These are phyloP conservation scores for Pseudogymnoascus sp. DNA, from an alignment of 2,329 filamentous ascomycete species.

Conservation along the genomic window DNA sequence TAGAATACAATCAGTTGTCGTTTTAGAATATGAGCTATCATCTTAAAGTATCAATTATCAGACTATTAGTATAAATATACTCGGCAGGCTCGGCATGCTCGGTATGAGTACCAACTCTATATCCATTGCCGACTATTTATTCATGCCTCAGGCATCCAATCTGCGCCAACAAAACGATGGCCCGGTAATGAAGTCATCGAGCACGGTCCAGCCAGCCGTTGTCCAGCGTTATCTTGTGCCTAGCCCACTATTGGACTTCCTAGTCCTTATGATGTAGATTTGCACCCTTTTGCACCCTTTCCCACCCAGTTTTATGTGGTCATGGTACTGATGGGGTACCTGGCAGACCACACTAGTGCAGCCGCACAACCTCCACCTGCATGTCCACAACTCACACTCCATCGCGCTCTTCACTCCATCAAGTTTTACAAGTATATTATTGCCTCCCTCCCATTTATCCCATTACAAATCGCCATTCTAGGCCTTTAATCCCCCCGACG, in stretches of 20 bases:
- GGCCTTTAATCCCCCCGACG: not conserved
- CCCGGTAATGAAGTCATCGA: constrained; percentile 1
- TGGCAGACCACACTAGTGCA: constrained; percentile 1
- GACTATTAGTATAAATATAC: not conserved
- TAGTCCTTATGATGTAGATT: constrained; percentile 4
- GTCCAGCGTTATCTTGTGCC: constrained; percentile 3
- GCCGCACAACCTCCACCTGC: constrained; percentile 6
- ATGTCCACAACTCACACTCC: constrained; percentile 3
- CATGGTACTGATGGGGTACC: not conserved
- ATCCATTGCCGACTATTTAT: not conserved
- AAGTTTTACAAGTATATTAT: constrained; percentile 8
- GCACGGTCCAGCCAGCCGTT: constrained; percentile 6
- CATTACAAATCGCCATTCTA: constrained; percentile 1
- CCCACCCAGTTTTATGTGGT: not conserved
- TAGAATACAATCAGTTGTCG: not conserved
- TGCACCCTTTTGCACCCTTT: not conserved
- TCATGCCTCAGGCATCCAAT: not conserved
- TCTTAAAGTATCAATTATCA: not conserved
- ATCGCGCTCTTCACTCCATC: constrained; percentile 2
- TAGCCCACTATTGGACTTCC: not conserved
- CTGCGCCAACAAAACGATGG: not conserved
- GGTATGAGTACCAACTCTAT: not conserved
- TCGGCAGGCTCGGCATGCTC: not conserved
- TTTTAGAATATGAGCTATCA: not conserved
- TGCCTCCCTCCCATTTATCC: constrained; percentile 2